Base-by-base conservation (phyloP, 2,329 filamentous ascomycete species). In the Penicillium rolfsii region DNA sequence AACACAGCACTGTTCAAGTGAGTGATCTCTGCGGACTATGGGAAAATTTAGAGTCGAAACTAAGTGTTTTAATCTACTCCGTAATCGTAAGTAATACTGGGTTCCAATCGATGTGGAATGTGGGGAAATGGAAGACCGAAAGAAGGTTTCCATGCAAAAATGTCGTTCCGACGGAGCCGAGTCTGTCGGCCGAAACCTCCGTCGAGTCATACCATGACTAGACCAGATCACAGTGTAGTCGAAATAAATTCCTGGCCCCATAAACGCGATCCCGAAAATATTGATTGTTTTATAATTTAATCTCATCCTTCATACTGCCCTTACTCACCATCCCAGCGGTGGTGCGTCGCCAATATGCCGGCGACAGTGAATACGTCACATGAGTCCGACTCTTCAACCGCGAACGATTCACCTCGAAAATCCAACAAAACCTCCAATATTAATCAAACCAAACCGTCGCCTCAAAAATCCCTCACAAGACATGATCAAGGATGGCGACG, bases 401-500 rank as follows among this genome's bases (percentile, higher is more conserved):
- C 11, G 5, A 50, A 24, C 45, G 35, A 50, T 16, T 24, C 45
- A 50, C 30, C 54, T 28, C 41, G 11, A 48, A 7, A 30, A 4
- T 16, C 30, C 5, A 43, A 19, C 7, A 14, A 2, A 49, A 9
- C 4, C n/a, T 26, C 43, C 16, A 26, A 49, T 7, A 40, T 28
- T 6, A 46, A 28, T 16, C 43, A 16, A 26, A 26, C 28, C 3
- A 35, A 28, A 24, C 7, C 35, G 4, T 9, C 9, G 6, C 24
- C 8, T n/a, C 33, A 33, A n/a, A 33, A 16, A 49, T 5, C 28
- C 5, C 43, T 52, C 19, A 57, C 81, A 12, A 74, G 76, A 61
- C 70, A 76, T 63, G 73, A 78, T 26, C 57, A 67, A 9, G 76
- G 75, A 19, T 78, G 75, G 76, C 70, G 76, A 43, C 40, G 40